Evolutionary conservation across 495 filamentous ascomycete species (phyloP), one percentile per base, ranked within the genome.

Genomic region (Tetracladium setigerum): DNA sequence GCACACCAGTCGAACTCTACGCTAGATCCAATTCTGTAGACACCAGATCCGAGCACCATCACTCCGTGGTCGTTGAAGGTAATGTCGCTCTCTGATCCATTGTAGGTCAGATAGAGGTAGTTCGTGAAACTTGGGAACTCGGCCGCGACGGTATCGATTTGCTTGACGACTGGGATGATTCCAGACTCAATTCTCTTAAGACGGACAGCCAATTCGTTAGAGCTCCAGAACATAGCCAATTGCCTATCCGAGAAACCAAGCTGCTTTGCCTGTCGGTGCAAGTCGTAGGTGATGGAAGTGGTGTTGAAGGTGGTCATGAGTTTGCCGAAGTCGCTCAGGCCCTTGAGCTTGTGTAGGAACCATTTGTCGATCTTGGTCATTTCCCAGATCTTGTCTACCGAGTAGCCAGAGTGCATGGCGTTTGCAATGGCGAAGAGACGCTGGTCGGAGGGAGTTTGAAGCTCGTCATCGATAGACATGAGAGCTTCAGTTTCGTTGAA

Each of bases 1-100:
- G 92, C 95, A 63, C 92, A 98, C 92, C 92, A 98, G 64, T 98
- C 92, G 62, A 98, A 98, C 62, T 98, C 92, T 43, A 98, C 92
- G 0, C 90, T 95, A 1, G 90, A 95, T 38, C 92, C 92, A 56
- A 98, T 98, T 53, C 92, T 80, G 70, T 98, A 98, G 16, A 98
- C 92, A 63, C 92, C 92, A 13, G 92, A 97, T 12, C 92, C 92
- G 16, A 98, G 72, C 6, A 98, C 92, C 90, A 97, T 98, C 19
- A 82, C 50, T 61, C 92, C 92, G 47, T 87, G 79, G 58, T 98
- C 92, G 24, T 87, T 70, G 53, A 97, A 96, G 10, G 58, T 61
- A 44, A 97, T 70, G 58, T 98, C 92, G 50, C 89, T 83, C 63
- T 91, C 85, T 15, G 79, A 81, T 13, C 83, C 91, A 60, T 95